Percentiles rank a stretch among this genome's conserved stretches.
These are phyloP conservation scores for Climacium dendroides DNA, from an alignment of 225 moss, liverwort and hornwort species.

Conservation along the genomic window DNA sequence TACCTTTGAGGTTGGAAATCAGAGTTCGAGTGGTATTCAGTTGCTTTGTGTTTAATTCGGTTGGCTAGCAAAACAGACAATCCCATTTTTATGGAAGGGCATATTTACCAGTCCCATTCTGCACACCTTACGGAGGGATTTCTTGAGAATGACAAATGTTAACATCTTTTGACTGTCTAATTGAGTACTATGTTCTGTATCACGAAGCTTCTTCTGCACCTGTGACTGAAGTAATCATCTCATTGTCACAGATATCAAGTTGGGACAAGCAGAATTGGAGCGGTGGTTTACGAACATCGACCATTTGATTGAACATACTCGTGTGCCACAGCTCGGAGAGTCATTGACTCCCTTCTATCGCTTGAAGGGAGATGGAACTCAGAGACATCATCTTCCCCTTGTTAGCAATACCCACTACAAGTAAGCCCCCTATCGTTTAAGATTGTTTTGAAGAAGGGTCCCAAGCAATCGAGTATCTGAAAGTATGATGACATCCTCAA, in stretches of 20 bases:
- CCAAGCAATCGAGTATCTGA: not conserved
- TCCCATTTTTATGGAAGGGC: not conserved
- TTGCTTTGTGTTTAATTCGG: not conserved
- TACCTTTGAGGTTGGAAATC: not conserved
- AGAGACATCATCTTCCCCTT: conserved; percentile 78
- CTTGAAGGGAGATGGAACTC: conserved; percentile 60
- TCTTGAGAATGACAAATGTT: not conserved
- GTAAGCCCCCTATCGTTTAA: conserved; percentile 12
- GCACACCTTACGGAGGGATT: not conserved
- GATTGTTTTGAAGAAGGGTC: not conserved
- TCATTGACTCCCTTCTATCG: conserved; percentile 89
- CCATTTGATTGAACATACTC: conserved; percentile 84
- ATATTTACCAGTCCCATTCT: not conserved
- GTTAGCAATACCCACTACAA: conserved; percentile 79
- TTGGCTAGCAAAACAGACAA: not conserved
- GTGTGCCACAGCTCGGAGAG: conserved; percentile 90
- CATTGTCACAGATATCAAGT: conserved; percentile 36
- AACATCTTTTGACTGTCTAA: not conserved
- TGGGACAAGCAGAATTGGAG: conserved; percentile 73
- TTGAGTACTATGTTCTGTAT: not conserved
- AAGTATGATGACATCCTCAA: not conserved
- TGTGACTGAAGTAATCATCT: not conserved
- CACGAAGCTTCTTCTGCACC: not conserved
- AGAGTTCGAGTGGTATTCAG: not conserved
- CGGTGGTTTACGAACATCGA: conserved; percentile 90